These are phyloP conservation scores for Vaccinium macrocarpon DNA, from an alignment of 148 eudicot species.

Conservation along the genomic window DNA sequence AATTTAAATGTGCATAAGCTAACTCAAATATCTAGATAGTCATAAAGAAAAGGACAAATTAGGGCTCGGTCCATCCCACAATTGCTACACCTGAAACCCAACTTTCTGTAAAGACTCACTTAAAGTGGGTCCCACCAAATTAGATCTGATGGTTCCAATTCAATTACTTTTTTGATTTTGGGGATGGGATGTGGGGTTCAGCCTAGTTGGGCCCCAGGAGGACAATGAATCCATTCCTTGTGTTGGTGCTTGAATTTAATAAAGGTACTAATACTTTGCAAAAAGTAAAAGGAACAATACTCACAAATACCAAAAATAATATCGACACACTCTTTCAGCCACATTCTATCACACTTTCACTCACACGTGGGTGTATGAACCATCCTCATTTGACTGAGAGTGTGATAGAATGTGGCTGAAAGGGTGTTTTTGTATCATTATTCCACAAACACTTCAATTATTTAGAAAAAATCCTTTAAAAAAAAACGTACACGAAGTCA, in stretches of 20 bases:
- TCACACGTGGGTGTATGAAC: no score
- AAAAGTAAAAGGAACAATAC: neutral
- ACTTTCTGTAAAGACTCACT: neutral
- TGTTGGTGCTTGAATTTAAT: neutral
- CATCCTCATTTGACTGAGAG: no score
- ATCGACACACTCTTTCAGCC: no score
- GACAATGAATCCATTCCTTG: constrained; percentile 6
- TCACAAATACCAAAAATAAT: neutral
- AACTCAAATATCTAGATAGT: no score
- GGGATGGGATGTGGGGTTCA: neutral
- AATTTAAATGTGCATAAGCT: no score
- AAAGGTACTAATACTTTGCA: neutral
- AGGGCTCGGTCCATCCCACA: no score
- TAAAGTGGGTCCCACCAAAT: neutral
- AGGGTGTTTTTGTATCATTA: no score
- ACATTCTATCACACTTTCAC: no score
- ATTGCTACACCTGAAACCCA: neutral
- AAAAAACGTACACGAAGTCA: constrained; percentile 6
- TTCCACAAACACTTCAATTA: neutral
- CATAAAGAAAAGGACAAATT: neutral
- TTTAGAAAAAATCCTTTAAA: neutral
- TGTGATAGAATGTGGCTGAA: no score
- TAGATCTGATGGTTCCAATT: neutral
- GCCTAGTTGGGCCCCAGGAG: neutral
- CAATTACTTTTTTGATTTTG: neutral